These are phyloP conservation scores for Xerophyta viscosa DNA, from an alignment of 106 monocot species.

Conservation along the genomic window DNA sequence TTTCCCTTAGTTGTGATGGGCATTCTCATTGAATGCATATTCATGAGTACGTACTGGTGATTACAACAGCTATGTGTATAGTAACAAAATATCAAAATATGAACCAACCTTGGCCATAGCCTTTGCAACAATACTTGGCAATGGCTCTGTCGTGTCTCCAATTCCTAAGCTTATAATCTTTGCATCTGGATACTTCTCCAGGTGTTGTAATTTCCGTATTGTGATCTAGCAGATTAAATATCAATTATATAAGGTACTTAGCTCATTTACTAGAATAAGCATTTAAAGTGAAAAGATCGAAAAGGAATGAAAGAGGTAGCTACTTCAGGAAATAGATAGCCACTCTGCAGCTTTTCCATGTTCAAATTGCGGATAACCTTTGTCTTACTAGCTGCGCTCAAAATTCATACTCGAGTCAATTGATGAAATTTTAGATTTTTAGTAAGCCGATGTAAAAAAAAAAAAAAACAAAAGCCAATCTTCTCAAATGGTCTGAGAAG, in stretches of 20 bases:
- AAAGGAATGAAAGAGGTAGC: not conserved
- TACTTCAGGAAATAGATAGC: slow-evolving; percentile 90
- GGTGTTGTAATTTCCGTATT: slow-evolving; percentile 41
- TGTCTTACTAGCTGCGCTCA: slow-evolving; percentile 15
- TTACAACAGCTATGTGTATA: too few species aligned
- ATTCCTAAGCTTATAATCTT: slow-evolving; percentile 80
- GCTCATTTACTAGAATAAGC: not conserved
- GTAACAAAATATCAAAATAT: not conserved
- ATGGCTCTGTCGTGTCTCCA: slow-evolving; percentile 81
- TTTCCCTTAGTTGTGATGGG: too few species aligned
- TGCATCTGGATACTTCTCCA: slow-evolving; percentile 76
- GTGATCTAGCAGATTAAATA: slow-evolving; percentile 34
- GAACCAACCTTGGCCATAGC: slow-evolving; percentile 72
- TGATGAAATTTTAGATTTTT: not conserved
- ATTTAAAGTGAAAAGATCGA: not conserved
- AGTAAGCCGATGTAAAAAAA: not conserved
- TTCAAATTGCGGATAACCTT: slow-evolving; percentile 67
- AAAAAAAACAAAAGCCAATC: too few species aligned
- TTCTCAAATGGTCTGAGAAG: not conserved
- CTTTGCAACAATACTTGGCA: slow-evolving; percentile 52
- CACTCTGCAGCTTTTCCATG: slow-evolving; percentile 73
- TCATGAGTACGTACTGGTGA: too few species aligned
- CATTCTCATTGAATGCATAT: too few species aligned
- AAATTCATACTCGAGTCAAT: not conserved
- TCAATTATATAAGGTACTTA: not conserved